These are phyloP conservation scores for Mortierella sp. DNA, from an alignment of 371 early-diverging fungal species.

Conservation along the genomic window DNA sequence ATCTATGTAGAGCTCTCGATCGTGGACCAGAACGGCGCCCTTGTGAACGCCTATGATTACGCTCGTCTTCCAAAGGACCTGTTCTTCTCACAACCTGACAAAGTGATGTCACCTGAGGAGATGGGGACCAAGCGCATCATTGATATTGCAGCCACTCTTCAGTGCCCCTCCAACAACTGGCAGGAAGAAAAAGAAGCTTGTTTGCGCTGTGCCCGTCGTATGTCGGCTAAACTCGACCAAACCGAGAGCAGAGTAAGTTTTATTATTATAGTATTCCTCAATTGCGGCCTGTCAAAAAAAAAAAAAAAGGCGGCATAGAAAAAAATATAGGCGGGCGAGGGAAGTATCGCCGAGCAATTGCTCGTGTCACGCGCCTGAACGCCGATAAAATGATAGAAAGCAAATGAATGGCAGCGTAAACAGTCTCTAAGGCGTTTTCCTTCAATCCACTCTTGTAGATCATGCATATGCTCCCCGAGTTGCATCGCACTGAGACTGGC, in stretches of 20 bases:
- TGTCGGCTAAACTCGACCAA: conserved; percentile 35
- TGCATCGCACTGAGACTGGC: conserved; percentile 34
- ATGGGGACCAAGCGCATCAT: conserved; percentile 36
- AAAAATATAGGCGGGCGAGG: too few relatives aligned
- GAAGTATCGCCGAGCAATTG: background rate
- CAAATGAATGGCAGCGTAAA: too few relatives aligned
- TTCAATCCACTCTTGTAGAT: conserved; percentile 18
- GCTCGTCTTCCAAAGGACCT: conserved; percentile 35
- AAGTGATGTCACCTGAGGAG: conserved; percentile 30
- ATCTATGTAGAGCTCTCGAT: conserved; percentile 42
- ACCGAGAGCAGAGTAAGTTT: conserved; percentile 38
- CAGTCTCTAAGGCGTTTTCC: conserved; percentile 22
- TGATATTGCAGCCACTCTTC: conserved; percentile 8
- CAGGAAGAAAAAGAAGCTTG: conserved; percentile 34
- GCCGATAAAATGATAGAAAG: too few relatives aligned
- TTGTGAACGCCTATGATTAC: conserved; percentile 36
- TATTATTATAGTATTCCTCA: too few relatives aligned
- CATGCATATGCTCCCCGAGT: conserved; percentile 37
- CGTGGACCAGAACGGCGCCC: conserved; percentile 13
- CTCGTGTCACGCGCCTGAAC: too few relatives aligned
- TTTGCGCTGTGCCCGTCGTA: conserved; percentile 35
- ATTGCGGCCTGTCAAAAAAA: too few relatives aligned
- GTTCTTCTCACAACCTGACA: conserved; percentile 27
- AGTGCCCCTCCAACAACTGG: conserved; percentile 31
- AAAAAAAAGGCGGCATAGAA: too few relatives aligned